Base-by-base conservation (phyloP, 2,329 filamentous ascomycete genomes). In the Ophiosphaerella herpotricha region DNA sequence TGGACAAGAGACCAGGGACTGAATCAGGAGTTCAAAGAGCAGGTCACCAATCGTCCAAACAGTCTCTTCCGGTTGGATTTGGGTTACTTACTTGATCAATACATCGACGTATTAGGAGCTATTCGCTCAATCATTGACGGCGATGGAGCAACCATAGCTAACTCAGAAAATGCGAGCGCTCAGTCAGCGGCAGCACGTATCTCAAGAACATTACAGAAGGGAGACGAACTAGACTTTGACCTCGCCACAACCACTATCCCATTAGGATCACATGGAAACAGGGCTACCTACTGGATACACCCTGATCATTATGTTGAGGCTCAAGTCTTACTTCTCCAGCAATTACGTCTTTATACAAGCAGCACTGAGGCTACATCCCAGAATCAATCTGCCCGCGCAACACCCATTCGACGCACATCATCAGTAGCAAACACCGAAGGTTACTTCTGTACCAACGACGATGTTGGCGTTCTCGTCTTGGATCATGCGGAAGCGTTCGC, bases 1-100 rank as follows among this genome's bases (percentile, higher is more conserved):
- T 94, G 90, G 90, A 93, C 90, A 3, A 85, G 85, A 35, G 91
- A 89, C 18, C 78, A 78, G 5, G 79, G 82, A 0, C 77, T 94
- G 18, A 82, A 82, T 52, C 76, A 78, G 39, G 83, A 86, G 21
- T 89, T 94, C 72, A 84, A 82, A 53, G 80, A 86, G 26, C 82
- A 86, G 59, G 75, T 93, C 21, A 78, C 90, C 40, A 77, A 78
- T 42, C 79, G 84, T 46, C 85, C 84, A 4, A 88, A 86, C 71
- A 89, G 86, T 72, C 91, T 93, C 66, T 88, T 86, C 7, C 81
- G 81, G 43, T 79, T 84, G 57, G 84, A 91, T 67, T 83, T 90
- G 53, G 76, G 75, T 33, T 74, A 77, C 34, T 63, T 80, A 13
- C 68, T 82, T 35, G 74, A 78, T 52, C 74, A 78, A 55, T 82